A percentile compares a stretch with the other conserved stretches of the same genome.
Conservation (phyloP, 306 rosid genomes). For the Cicer bijugum region DNA sequence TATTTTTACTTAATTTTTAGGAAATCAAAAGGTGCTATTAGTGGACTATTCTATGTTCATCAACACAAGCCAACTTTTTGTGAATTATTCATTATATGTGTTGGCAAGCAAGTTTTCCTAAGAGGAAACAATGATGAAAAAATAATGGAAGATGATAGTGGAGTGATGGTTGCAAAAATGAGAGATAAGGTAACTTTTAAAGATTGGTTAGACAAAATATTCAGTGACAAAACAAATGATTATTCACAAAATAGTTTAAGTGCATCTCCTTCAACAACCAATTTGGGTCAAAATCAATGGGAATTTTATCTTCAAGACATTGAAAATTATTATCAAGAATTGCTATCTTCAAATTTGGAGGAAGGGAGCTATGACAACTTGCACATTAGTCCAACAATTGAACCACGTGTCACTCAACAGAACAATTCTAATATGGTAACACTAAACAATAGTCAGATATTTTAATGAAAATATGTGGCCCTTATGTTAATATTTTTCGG, state of each 20-base stretch:
- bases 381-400: conserved; percentile 55
- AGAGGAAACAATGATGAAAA: conserved; percentile 60
- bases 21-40: conserved; percentile 70
- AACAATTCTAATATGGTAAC: conserved; percentile 59
- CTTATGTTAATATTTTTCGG: conserved; percentile 33
- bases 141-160: conserved; percentile 80
- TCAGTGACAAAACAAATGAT: conserved; percentile 53
- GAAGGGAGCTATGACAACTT: conserved; percentile 48
- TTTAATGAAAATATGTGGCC: conserved; percentile 49
- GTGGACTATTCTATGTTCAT: conserved; percentile 70
- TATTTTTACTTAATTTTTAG: conserved; percentile 45
- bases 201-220: conserved; percentile 74
- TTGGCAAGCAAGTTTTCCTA: conserved; percentile 73
- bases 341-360: conserved; percentile 53
- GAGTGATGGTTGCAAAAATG: conserved; percentile 60
- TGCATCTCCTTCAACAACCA: conserved; percentile 50
- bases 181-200: conserved; percentile 62
- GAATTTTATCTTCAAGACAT: conserved; percentile 61
- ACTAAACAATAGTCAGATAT: conserved; percentile 43
- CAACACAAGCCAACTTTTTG: conserved; percentile 74
- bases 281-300: conserved; percentile 61
- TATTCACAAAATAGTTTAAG: conserved; percentile 39
- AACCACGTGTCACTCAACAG: conserved; percentile 50
- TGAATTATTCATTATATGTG: conserved; percentile 71
- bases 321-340: conserved; percentile 60